Conservation (phyloP, 2,329 filamentous ascomycete genomes). For the Penicillium glabrum region DNA sequence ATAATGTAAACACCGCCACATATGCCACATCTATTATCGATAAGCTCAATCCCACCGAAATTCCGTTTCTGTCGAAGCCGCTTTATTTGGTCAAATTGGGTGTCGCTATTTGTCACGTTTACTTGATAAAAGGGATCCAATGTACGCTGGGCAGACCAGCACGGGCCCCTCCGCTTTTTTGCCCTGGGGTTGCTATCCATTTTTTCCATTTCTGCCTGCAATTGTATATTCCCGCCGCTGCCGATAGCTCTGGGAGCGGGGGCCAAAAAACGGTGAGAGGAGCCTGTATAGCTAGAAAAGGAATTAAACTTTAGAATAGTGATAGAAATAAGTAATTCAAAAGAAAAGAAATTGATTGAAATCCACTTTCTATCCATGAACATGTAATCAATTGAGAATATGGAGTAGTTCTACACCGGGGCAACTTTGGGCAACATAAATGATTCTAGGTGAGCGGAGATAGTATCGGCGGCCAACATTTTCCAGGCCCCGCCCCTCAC, state of each 20-base stretch:
- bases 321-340: neutral
- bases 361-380: neutral
- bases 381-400: neutral
- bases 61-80: conserved; percentile 14
- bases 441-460: conserved; percentile 24
- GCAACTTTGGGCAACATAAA: neutral
- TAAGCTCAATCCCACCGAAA: conserved; percentile 20
- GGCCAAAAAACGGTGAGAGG: neutral
- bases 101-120: conserved; percentile 27
- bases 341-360: neutral
- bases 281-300: neutral
- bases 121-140: conserved; percentile 22
- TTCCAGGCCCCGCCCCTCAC: conserved; percentile 31
- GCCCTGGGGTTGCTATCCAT: neutral
- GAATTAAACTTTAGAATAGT: neutral
- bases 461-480: conserved; percentile 36
- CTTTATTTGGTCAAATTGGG: conserved; percentile 16
- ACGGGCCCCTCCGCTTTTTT: conserved; percentile 16
- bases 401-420: conserved; percentile 4
- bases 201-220: conserved; percentile 10
- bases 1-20: neutral
- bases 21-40: neutral
- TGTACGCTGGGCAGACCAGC: conserved; percentile 24
- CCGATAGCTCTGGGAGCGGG: conserved; percentile 4
- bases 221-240: conserved; percentile 10